Evolutionary conservation across 257 asterid genomes (phyloP).

Genomic region (Solanum rostratum): DNA sequence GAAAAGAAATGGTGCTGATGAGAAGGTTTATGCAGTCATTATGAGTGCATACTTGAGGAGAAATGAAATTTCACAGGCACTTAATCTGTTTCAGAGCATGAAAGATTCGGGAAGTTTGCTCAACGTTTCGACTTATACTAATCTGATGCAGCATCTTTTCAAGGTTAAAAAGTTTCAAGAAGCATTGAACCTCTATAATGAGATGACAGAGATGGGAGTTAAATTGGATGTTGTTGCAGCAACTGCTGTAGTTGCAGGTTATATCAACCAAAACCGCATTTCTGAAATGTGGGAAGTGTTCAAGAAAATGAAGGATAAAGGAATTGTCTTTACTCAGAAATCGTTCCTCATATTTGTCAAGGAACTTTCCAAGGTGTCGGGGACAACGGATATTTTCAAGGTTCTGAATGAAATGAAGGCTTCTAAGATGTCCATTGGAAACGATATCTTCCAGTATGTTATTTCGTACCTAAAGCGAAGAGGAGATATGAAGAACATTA

Average conservation of each 20-base stretch:
- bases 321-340: conserved; percentile 38
- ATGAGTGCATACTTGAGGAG: conserved; percentile 43
- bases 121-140: conserved; percentile 43
- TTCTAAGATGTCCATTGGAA: conserved; percentile 19
- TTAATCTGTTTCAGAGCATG: conserved; percentile 37
- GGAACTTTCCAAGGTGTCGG: conserved; percentile 58
- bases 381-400: conserved; percentile 42
- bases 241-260: conserved; percentile 55
- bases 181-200: conserved; percentile 48
- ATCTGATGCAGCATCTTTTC: conserved; percentile 58
- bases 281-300: conserved; percentile 52
- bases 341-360: conserved; percentile 38
- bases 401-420: conserved; percentile 47
- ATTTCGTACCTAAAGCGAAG: conserved; percentile 37
- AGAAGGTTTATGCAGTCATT: conserved; percentile 33
- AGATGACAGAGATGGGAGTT: conserved; percentile 52
- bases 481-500: conserved; percentile 32
- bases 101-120: conserved; percentile 38
- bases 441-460: conserved; percentile 28
- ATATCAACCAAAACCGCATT: conserved; percentile 38
- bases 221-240: conserved; percentile 47
- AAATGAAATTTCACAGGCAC: conserved; percentile 42
- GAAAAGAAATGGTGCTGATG: conserved; percentile 30
- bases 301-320: conserved; percentile 41
- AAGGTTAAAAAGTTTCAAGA: conserved; percentile 41